Percentiles rank a stretch among this genome's conserved stretches.
These are phyloP conservation scores for Paulownia fortunei DNA, from an alignment of 257 asterid species.

Conservation along the genomic window DNA sequence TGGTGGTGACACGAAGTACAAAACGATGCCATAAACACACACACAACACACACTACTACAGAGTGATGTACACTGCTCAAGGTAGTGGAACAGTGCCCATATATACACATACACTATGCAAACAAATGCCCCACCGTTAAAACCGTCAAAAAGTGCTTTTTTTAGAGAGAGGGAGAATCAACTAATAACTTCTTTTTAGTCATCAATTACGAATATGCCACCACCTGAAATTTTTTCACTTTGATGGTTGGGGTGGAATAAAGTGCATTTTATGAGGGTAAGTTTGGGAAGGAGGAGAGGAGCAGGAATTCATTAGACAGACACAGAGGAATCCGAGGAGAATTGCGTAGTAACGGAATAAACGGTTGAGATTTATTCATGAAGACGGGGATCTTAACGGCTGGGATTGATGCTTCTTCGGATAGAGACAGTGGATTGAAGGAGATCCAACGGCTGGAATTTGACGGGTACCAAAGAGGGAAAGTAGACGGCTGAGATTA, in stretches of 20 bases:
- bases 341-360: slow-evolving; percentile 38
- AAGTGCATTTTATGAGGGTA: slow-evolving; percentile 38
- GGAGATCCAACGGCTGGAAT: slow-evolving; percentile 52
- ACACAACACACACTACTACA: slow-evolving; percentile 26
- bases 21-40: slow-evolving; percentile 9
- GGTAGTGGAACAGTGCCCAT: slow-evolving; percentile 37
- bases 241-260: slow-evolving; percentile 14
- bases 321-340: slow-evolving; percentile 54
- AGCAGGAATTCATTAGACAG: slow-evolving; percentile 30
- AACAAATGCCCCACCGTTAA: slow-evolving; percentile 36
- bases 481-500: slow-evolving; percentile 43
- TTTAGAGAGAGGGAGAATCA: slow-evolving; percentile 6
- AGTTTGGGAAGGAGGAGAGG: slow-evolving; percentile 32
- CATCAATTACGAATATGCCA: slow-evolving; percentile 41
- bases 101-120: slow-evolving; percentile 33
- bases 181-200: slow-evolving; percentile 35
- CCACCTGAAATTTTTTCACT: not conserved
- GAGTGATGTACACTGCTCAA: slow-evolving; percentile 40
- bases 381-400: slow-evolving; percentile 50
- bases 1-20: slow-evolving; percentile 29
- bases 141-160: slow-evolving; percentile 53
- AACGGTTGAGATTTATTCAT: slow-evolving; percentile 57
- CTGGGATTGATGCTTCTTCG: slow-evolving; percentile 33
- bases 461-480: slow-evolving; percentile 31
- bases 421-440: slow-evolving; percentile 21